phyloP scores from a whole-genome alignment of 805 yeast genomes.

The Ogataea trehalophila region DNA sequence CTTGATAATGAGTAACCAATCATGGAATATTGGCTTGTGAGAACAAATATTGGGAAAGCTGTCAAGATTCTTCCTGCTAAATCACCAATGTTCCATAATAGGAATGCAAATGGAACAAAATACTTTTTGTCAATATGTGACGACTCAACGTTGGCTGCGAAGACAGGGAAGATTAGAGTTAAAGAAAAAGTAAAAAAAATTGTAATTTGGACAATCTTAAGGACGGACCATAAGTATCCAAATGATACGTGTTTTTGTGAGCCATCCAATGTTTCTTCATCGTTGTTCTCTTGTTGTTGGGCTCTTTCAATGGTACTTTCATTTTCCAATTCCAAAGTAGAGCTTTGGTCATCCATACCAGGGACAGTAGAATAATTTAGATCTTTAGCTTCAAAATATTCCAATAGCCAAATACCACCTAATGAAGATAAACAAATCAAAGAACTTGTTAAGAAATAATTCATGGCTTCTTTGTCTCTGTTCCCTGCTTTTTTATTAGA shows the following conservation, averaged over 20 bases:
- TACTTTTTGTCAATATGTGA: conserved; percentile 33
- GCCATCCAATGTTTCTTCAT: not conserved
- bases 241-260: conserved; percentile 51
- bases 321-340: conserved; percentile 6
- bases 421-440: conserved; percentile 19
- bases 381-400: conserved; percentile 11
- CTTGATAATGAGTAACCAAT: conserved; percentile 54
- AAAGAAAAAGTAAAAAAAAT: conserved; percentile 70
- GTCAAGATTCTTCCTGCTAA: conserved; percentile 70
- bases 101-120: conserved; percentile 69
- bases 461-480: conserved; percentile 26
- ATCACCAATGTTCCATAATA: conserved; percentile 90
- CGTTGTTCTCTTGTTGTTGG: not conserved
- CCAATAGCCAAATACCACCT: conserved; percentile 16
- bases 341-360: not conserved
- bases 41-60: conserved; percentile 40
- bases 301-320: conserved; percentile 1
- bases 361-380: not conserved
- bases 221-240: conserved; percentile 50
- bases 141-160: conserved; percentile 69
- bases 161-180: conserved; percentile 82
- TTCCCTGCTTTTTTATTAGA: conserved; percentile 13
- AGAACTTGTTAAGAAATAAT: conserved; percentile 35
- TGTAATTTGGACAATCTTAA: conserved; percentile 59
- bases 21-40: conserved; percentile 39